A percentile compares a stretch with the other conserved stretches of the same genome.
phyloP scores from a whole-genome alignment of 2,329 filamentous ascomycete genomes.

The Sphaerulina vaccinii region DNA sequence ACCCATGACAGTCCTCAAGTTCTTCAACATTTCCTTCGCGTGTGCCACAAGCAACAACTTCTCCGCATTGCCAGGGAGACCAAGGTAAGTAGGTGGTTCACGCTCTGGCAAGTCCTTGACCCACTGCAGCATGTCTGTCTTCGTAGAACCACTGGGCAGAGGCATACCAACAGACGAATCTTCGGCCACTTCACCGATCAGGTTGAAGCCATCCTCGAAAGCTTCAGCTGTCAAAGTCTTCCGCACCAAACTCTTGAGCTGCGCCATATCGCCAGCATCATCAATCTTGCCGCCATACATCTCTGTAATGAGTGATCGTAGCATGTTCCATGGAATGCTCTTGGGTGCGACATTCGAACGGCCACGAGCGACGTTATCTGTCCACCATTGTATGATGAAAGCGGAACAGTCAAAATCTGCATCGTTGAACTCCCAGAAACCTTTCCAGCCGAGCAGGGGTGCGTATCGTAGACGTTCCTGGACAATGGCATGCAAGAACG shows the following conservation, averaged over 20 bases:
- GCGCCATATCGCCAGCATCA: slow-evolving; percentile 76
- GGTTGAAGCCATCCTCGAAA: slow-evolving; percentile 87
- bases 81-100: slow-evolving; percentile 92
- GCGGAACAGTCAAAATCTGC: slow-evolving; percentile 98
- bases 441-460: slow-evolving; percentile 92
- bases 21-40: slow-evolving; percentile 78
- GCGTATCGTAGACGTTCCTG: slow-evolving; percentile 94
- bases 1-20: slow-evolving; percentile 80
- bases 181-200: slow-evolving; percentile 64
- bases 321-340: slow-evolving; percentile 96
- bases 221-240: slow-evolving; percentile 80
- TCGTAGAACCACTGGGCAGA: slow-evolving; percentile 75
- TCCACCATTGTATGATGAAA: slow-evolving; percentile 93
- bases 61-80: slow-evolving; percentile 92
- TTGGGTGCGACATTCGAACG: slow-evolving; percentile 90
- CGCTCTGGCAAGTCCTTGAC: slow-evolving; percentile 88
- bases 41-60: slow-evolving; percentile 88
- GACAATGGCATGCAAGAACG: slow-evolving; percentile 92
- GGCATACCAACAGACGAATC: slow-evolving; percentile 53
- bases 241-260: slow-evolving; percentile 70
- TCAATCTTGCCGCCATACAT: slow-evolving; percentile 99
- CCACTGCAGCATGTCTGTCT: slow-evolving; percentile 87
- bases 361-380: slow-evolving; percentile 76
- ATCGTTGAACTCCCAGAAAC: slow-evolving; percentile 99
- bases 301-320: slow-evolving; percentile 84